A percentile compares a stretch with the other conserved stretches of the same genome.
Conservation (phyloP, 2,329 filamentous ascomycete genomes). For the Pestalotiopsis fici region DNA sequence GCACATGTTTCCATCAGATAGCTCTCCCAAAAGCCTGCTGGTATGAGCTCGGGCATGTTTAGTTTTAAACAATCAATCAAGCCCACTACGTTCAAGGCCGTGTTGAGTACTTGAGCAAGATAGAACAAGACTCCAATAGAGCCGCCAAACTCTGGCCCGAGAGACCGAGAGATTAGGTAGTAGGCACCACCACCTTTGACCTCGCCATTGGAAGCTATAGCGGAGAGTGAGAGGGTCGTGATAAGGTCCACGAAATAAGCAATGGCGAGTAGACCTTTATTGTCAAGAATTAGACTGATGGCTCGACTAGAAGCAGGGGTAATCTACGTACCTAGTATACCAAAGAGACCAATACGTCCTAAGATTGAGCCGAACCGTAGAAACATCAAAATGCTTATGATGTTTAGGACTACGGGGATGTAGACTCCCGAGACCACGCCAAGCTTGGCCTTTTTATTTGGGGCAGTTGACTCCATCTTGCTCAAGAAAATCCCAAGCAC, state of each 20-base stretch:
- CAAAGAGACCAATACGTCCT: conserved; percentile 76
- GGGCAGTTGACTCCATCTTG: conserved; percentile 31
- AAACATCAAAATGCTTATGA: conserved; percentile 91
- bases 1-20: conserved; percentile 77
- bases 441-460: conserved; percentile 60
- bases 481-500: conserved; percentile 10
- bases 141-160: conserved; percentile 87
- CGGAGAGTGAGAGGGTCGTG: conserved; percentile 82
- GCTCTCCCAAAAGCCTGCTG: conserved; percentile 73
- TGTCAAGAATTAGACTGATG: conserved; percentile 8
- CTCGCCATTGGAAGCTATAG: conserved; percentile 87
- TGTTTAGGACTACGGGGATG: conserved; percentile 86
- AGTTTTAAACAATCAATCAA: conserved; percentile 80
- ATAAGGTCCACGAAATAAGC: conserved; percentile 84
- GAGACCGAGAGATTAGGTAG: conserved; percentile 81
- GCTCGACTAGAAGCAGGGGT: background rate
- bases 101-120: conserved; percentile 85
- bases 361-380: conserved; percentile 84
- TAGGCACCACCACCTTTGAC: conserved; percentile 87
- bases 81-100: conserved; percentile 84
- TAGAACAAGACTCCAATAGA: conserved; percentile 89
- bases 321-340: conserved; percentile 69
- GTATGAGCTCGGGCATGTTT: conserved; percentile 69
- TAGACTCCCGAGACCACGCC: conserved; percentile 80
- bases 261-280: conserved; percentile 66